Evolutionary conservation across 495 filamentous ascomycete species (phyloP), one percentile per base, ranked within the genome.

Genomic region (Jackrogersella minutella): DNA sequence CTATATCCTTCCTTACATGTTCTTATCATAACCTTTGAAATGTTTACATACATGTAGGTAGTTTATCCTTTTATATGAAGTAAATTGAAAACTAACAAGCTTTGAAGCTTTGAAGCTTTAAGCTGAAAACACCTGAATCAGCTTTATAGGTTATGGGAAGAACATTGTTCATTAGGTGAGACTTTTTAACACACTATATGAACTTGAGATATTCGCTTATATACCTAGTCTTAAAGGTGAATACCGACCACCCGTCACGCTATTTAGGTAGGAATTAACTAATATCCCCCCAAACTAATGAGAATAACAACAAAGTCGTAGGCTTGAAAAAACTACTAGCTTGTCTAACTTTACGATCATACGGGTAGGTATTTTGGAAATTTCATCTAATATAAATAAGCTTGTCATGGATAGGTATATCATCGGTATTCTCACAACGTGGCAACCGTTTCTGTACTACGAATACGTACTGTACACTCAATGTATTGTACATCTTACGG

Each of bases 381-480:
- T n/a, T n/a, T n/a, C n/a, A n/a, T n/a, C n/a, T n/a, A n/a, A n/a
- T n/a, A n/a, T n/a, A n/a, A n/a, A 30, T 7, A 30, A 30, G 7
- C 26, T 3, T 30, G 26, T 7, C 26, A 30, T n/a, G n/a, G 37
- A 9, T 41, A 17, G 14, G n/a, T 9, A 40, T 16, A 17, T 54
- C 37, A 24, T 28, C 17, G 17, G 39, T 39, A 36, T 19, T 11
- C 40, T 49, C 40, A 56, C 33, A 57, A 19, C 41, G 41, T 50
- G n/a, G n/a, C n/a, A 47, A 36, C 47, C 55, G 49, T 62, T 53
- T 50, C 39, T 26, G 65, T 68, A 43, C 53, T 58, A 58, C 51
- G 7, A 19, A 14, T 56, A 37, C 13, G 11, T 54, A 47, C 6
- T 52, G 17, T 39, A 30, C 34, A 36, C n/a, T n/a, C n/a, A n/a